Conservation (phyloP, 805 yeast genomes). For the Kluyveromyces dobzhanskii region DNA sequence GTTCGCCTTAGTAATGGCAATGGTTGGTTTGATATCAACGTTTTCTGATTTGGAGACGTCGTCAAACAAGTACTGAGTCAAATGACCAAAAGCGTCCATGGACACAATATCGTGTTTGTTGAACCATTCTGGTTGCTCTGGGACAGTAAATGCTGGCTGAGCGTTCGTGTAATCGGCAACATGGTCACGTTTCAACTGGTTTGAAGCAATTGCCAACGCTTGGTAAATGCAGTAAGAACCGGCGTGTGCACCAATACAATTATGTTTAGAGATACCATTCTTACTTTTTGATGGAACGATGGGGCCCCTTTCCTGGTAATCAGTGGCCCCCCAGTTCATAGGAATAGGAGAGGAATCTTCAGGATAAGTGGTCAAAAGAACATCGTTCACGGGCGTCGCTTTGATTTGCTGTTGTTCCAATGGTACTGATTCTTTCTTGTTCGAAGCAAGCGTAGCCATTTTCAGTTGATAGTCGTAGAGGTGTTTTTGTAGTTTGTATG, state of each 20-base stretch:
- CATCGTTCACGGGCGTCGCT: constrained; percentile 12
- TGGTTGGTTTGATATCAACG: constrained; percentile 55
- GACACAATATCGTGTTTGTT: constrained; percentile 50
- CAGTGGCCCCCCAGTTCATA: constrained; percentile 45
- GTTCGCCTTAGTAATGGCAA: constrained; percentile 59
- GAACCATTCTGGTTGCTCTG: constrained; percentile 50
- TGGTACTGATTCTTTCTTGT: too few relatives aligned
- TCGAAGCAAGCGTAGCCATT: too few relatives aligned
- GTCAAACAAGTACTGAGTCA: constrained; percentile 51
- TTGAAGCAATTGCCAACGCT: constrained; percentile 56
- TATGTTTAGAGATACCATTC: constrained; percentile 44
- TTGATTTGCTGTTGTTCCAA: background rate
- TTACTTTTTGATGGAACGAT: constrained; percentile 44
- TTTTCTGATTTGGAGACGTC: constrained; percentile 37
- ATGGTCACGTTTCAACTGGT: constrained; percentile 44
- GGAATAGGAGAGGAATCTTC: constrained; percentile 44
- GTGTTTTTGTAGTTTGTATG: too few relatives aligned
- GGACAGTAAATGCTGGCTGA: constrained; percentile 50
- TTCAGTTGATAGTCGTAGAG: too few relatives aligned
- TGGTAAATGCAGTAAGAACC: constrained; percentile 60
- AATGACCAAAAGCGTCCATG: constrained; percentile 59
- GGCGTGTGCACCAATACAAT: constrained; percentile 57
- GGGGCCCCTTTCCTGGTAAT: constrained; percentile 46
- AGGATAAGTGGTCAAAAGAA: constrained; percentile 46
- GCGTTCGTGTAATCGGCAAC: constrained; percentile 55